These are phyloP conservation scores for Tylopilus felleus DNA, from an alignment of 768 basidiomycete genomes.

Conservation along the genomic window DNA sequence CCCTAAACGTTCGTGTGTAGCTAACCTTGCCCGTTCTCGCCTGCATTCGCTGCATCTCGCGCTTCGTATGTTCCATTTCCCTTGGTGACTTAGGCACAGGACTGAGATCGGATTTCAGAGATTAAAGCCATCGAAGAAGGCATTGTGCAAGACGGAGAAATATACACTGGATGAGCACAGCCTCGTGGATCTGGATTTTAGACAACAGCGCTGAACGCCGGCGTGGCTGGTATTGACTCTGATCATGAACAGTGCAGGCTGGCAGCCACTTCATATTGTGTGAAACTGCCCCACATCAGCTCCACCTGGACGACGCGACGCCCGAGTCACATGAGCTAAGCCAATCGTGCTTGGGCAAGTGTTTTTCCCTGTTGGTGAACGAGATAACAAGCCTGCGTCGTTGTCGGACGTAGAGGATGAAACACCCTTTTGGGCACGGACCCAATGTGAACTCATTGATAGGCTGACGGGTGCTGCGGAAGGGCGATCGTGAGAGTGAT, in stretches of 20 bases:
- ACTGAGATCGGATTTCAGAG: conserved; percentile 18
- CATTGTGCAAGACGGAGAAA: conserved; percentile 15
- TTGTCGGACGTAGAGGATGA: not conserved
- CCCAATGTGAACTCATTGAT: not conserved
- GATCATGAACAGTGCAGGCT: not conserved
- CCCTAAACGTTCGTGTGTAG: conserved; percentile 7
- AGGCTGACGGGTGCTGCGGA: not conserved
- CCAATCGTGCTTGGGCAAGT: not conserved
- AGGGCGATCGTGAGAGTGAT: not conserved
- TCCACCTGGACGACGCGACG: not conserved
- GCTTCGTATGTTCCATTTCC: conserved; percentile 20
- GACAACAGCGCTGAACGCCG: not conserved
- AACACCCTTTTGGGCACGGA: not conserved
- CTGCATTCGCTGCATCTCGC: conserved; percentile 30
- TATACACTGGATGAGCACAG: conserved; percentile 5
- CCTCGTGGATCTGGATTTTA: not conserved
- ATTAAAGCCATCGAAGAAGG: conserved; percentile 31
- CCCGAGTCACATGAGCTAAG: not conserved
- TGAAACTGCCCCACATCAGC: not conserved
- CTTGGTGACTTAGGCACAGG: not conserved
- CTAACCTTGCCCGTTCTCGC: conserved; percentile 21
- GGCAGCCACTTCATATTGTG: not conserved
- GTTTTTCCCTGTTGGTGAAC: not conserved
- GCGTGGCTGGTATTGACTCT: not conserved
- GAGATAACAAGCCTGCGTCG: too few species aligned